Evolutionary conservation across 2,329 filamentous ascomycete species (phyloP).

Genomic region (Pseudogymnoascus sp.): DNA sequence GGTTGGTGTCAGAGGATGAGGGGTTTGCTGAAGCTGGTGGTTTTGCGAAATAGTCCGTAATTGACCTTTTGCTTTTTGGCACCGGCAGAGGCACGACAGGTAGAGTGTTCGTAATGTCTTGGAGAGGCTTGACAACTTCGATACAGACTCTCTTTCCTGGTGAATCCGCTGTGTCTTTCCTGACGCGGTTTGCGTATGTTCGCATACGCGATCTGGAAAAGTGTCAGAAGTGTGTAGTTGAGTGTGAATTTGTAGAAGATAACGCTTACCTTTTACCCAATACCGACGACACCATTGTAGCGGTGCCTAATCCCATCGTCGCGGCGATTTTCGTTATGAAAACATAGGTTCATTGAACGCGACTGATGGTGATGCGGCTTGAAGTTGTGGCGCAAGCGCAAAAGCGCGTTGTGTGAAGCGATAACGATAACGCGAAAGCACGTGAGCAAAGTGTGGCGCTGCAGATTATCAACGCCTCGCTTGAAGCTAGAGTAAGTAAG

Average conservation of each 20-base stretch:
- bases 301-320: constrained; percentile 1
- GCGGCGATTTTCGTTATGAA: neutral
- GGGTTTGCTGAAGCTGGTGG: neutral
- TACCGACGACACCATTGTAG: neutral
- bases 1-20: neutral
- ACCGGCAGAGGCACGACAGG: neutral
- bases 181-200: constrained; percentile 2
- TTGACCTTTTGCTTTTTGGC: neutral
- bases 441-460: neutral
- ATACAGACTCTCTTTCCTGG: neutral
- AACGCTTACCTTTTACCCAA: constrained; percentile 4
- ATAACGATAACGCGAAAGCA: neutral
- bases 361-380: constrained; percentile 6
- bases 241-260: neutral
- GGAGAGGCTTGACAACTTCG: neutral
- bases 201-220: neutral
- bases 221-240: constrained; percentile 2
- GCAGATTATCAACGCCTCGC: neutral
- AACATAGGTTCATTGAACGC: neutral
- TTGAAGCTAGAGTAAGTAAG: neutral
- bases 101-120: neutral
- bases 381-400: neutral
- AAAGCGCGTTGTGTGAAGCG: constrained; percentile 1
- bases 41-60: constrained; percentile 1
- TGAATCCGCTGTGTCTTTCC: neutral